Conservation (phyloP, 2,329 filamentous ascomycete species). For the Pseudogymnoascus sp. region DNA sequence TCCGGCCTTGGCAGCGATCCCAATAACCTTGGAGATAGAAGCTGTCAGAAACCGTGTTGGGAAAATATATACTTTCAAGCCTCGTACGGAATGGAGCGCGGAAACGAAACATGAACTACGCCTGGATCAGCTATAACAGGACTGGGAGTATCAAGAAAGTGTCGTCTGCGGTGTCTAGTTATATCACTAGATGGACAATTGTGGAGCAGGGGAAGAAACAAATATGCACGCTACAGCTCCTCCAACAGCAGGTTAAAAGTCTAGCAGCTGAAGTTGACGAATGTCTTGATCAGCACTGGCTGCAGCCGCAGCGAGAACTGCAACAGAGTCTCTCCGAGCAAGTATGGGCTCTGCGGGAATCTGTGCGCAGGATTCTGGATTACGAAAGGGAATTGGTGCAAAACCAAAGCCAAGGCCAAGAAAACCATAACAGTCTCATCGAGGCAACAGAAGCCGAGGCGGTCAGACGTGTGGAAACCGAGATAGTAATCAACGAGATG, state of each 20-base stretch:
- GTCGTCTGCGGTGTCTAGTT: neutral
- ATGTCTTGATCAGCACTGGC: neutral
- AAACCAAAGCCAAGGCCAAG: neutral
- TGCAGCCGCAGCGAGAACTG: neutral
- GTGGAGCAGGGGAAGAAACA: neutral
- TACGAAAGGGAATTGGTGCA: neutral
- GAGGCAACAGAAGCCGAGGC: neutral
- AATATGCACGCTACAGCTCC: neutral
- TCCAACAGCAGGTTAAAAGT: neutral
- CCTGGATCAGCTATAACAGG: neutral
- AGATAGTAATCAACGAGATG: neutral
- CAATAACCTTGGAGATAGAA: neutral
- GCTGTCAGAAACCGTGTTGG: neutral
- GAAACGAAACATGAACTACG: neutral
- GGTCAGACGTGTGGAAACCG: neutral
- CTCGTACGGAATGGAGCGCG: neutral
- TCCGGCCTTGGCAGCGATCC: neutral
- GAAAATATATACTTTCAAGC: neutral
- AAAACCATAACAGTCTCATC: neutral
- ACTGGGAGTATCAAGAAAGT: neutral
- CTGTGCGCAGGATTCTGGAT: neutral
- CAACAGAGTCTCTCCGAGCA: neutral
- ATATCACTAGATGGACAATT: neutral
- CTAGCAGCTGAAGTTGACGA: neutral
- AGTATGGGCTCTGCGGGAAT: neutral